A percentile compares a stretch with the other conserved stretches of the same genome.
Conservation (phyloP, 331 rosid genomes). For the Prunus yedoensis region DNA sequence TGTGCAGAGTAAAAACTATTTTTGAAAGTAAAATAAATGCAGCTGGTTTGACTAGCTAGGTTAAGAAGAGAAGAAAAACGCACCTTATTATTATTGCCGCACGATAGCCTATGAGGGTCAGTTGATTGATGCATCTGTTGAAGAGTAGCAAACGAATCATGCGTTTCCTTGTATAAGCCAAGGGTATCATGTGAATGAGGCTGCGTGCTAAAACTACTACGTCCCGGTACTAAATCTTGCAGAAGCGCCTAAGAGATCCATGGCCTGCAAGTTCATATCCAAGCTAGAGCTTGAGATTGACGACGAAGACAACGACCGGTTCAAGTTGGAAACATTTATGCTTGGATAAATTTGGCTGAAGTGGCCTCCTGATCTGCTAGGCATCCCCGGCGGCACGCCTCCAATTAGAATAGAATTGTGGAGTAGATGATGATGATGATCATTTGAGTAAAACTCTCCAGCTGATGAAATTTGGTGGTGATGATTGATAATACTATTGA, state of each 20-base stretch:
- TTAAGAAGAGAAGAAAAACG: constrained; percentile 23
- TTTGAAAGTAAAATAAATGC: no score
- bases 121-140: constrained; percentile 43
- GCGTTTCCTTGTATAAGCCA: constrained; percentile 27
- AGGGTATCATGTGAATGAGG: constrained; percentile 25
- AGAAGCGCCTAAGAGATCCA: constrained; percentile 40
- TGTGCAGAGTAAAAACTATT: no score
- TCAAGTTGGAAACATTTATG: constrained; percentile 59
- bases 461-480: constrained; percentile 6
- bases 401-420: neutral
- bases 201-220: neutral
- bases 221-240: constrained; percentile 20
- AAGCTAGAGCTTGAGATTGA: constrained; percentile 32
- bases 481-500: constrained; percentile 17
- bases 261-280: constrained; percentile 44
- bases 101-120: constrained; percentile 23
- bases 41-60: no score
- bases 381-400: neutral
- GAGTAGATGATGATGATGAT: constrained; percentile 5
- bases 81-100: constrained; percentile 23
- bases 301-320: constrained; percentile 22
- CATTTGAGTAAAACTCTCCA: constrained; percentile 24
- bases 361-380: constrained; percentile 31
- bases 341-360: constrained; percentile 79
- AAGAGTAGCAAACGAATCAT: constrained; percentile 37